Percentiles rank a stretch among this genome's conserved stretches.
phyloP scores from a whole-genome alignment of 257 asterid genomes.

The Solanum microdontum region DNA sequence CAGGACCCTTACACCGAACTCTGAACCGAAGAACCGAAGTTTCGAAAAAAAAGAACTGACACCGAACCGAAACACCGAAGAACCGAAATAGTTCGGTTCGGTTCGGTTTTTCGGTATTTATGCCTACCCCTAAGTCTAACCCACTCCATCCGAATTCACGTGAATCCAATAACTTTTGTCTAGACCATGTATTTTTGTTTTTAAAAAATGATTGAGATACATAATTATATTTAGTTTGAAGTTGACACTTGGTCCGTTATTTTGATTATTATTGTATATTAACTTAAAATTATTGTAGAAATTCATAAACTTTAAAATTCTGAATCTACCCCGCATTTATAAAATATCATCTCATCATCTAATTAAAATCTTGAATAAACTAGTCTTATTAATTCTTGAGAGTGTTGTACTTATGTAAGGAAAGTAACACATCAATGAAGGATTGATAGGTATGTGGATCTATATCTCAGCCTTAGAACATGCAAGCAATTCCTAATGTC shows the following conservation, averaged over 20 bases:
- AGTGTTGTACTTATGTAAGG: background rate
- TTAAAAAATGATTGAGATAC: too few relatives aligned
- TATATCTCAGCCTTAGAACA: constrained; percentile 58
- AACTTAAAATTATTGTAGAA: background rate
- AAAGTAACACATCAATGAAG: background rate
- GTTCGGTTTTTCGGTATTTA: too few relatives aligned
- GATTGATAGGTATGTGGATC: constrained; percentile 2
- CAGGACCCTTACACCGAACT: too few relatives aligned
- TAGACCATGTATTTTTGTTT: background rate
- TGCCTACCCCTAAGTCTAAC: too few relatives aligned
- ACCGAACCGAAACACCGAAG: too few relatives aligned
- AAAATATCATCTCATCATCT: background rate
- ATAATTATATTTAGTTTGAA: background rate
- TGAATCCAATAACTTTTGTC: background rate
- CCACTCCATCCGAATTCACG: background rate
- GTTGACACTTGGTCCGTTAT: background rate
- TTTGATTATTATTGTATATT: background rate
- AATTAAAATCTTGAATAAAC: background rate
- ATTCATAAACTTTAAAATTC: background rate
- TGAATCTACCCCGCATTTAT: background rate
- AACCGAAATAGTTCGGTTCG: too few relatives aligned
- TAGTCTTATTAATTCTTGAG: background rate
- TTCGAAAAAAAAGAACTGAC: too few relatives aligned
- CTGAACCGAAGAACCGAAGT: too few relatives aligned
- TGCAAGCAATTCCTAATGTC: constrained; percentile 11